phyloP scores from a whole-genome alignment of 2,329 filamentous ascomycete genomes.

The Botrytis aclada region DNA sequence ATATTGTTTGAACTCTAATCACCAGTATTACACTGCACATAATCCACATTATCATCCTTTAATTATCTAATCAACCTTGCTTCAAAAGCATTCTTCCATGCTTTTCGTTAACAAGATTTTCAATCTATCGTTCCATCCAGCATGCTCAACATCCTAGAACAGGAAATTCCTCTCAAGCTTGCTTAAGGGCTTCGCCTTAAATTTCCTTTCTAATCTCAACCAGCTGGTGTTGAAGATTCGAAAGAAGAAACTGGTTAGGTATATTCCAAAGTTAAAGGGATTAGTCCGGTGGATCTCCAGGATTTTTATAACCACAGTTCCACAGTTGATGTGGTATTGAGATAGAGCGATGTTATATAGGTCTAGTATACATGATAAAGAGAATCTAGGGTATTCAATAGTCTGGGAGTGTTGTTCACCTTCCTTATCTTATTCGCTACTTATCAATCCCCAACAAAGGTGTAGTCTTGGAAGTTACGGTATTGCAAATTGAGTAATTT shows the following conservation, averaged over 20 bases:
- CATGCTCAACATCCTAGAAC: neutral
- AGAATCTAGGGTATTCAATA: too few species aligned
- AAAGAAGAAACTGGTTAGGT: too few species aligned
- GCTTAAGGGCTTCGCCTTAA: neutral
- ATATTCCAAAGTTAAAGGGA: too few species aligned
- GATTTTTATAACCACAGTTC: neutral
- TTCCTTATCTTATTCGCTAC: too few species aligned
- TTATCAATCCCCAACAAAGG: too few species aligned
- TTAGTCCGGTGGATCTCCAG: neutral
- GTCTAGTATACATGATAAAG: too few species aligned
- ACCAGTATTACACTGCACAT: neutral
- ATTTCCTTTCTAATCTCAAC: neutral
- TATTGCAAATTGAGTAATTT: too few species aligned
- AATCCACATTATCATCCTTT: neutral
- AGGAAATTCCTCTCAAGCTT: neutral
- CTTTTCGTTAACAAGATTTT: neutral
- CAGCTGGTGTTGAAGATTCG: neutral
- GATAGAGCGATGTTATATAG: neutral
- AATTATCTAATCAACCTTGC: neutral
- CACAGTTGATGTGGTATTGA: neutral
- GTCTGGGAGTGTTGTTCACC: too few species aligned
- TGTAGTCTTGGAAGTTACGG: too few species aligned
- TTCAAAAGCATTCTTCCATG: neutral
- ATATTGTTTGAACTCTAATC: neutral
- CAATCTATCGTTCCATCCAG: neutral